Conservation (phyloP, 1,284 basidiomycete genomes). For the Cryptococcus sp. region DNA sequence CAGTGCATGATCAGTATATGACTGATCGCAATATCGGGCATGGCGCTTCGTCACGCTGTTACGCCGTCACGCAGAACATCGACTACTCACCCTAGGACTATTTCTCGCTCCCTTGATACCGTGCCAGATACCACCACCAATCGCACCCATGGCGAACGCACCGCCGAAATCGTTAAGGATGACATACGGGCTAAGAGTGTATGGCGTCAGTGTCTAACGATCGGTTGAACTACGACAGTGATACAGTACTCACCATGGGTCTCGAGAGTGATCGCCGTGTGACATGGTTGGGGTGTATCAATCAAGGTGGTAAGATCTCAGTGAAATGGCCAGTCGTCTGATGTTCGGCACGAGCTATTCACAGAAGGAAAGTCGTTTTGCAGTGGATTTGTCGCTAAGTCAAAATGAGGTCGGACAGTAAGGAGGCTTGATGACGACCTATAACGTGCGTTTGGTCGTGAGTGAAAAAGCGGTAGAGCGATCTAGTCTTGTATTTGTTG, state of each 20-base stretch:
- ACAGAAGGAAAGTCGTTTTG: too few species aligned
- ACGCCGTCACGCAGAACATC: too few species aligned
- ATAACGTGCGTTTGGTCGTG: too few species aligned
- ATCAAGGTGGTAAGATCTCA: too few species aligned
- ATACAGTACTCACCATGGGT: constrained; percentile 72
- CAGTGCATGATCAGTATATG: too few species aligned
- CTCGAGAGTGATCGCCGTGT: constrained; percentile 87
- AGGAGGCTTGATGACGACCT: too few species aligned
- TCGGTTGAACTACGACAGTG: not conserved
- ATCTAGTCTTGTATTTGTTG: too few species aligned
- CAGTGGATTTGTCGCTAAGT: too few species aligned
- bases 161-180: constrained; percentile 98
- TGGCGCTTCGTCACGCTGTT: not conserved
- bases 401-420: too few species aligned
- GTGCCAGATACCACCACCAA: constrained; percentile 88
- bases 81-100: constrained; percentile 76
- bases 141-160: constrained; percentile 64
- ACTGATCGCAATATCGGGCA: not conserved
- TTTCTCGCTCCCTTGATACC: constrained; percentile 98
- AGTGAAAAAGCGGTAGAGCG: too few species aligned
- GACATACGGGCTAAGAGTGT: constrained; percentile 82
- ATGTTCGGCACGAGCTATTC: too few species aligned
- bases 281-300: constrained; percentile 50
- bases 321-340: too few species aligned
- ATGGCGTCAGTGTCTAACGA: not conserved